Evolutionary conservation across 1,284 basidiomycete species (phyloP).

Genomic region (Boletellus deceptivus): DNA sequence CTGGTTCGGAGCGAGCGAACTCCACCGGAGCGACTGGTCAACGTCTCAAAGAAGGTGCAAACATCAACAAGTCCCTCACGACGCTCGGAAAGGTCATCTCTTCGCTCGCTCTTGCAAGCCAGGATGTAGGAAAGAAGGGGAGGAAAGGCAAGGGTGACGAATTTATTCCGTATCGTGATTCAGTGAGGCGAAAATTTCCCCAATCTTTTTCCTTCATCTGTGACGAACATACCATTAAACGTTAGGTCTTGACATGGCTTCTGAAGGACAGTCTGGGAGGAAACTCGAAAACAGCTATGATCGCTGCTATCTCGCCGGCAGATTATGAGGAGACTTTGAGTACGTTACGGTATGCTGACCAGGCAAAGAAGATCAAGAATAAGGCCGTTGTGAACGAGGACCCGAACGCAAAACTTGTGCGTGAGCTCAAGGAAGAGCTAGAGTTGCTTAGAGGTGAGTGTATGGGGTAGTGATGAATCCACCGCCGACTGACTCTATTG

Average conservation of each 20-base stretch:
- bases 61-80: constrained; percentile 97
- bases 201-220: constrained; percentile 2
- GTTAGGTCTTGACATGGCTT: constrained; percentile 91
- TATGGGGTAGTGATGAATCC: neutral
- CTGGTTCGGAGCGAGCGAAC: constrained; percentile 96
- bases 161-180: constrained; percentile 93
- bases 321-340: constrained; percentile 98
- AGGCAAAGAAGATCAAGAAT: constrained; percentile 99
- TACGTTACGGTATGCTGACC: constrained; percentile 94
- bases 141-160: constrained; percentile 87
- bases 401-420: constrained; percentile 97
- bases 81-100: constrained; percentile 98
- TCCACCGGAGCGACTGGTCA: constrained; percentile 96
- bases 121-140: constrained; percentile 66
- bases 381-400: constrained; percentile 99
- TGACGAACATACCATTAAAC: constrained; percentile 8
- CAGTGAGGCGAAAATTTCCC: constrained; percentile 47
- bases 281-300: constrained; percentile 96
- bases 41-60: constrained; percentile 92
- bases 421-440: constrained; percentile 97
- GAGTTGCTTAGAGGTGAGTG: constrained; percentile 78
- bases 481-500: constrained; percentile 8
- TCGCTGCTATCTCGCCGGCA: constrained; percentile 95
- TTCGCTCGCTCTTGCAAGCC: constrained; percentile 78
- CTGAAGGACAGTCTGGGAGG: constrained; percentile 96